phyloP scores from a whole-genome alignment of 768 basidiomycete genomes.

The Dacryopinax spathularia region DNA sequence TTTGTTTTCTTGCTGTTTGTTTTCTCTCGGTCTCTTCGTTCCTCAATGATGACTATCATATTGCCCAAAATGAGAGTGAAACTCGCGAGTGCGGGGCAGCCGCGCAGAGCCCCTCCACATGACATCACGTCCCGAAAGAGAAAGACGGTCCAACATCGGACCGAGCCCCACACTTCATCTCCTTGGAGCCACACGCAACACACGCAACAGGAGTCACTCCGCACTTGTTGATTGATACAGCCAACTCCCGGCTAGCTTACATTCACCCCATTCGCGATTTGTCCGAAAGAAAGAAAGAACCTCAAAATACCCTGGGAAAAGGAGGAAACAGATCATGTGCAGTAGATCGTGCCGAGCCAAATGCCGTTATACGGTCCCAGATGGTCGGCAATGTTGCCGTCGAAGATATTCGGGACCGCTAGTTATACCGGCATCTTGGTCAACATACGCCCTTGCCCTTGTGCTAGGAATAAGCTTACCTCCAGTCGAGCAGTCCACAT shows the following conservation, averaged over 20 bases:
- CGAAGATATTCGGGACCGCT: conserved; percentile 35
- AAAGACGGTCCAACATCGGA: background rate
- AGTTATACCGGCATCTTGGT: background rate
- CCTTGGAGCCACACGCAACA: no score
- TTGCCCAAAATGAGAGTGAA: background rate
- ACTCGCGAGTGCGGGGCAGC: background rate
- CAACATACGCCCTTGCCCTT: background rate
- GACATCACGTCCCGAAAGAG: background rate
- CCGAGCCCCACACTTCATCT: background rate
- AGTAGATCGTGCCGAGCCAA: conserved; percentile 12
- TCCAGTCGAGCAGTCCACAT: conserved; percentile 1
- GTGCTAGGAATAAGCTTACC: conserved; percentile 8
- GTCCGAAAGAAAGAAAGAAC: background rate
- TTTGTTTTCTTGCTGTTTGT: background rate
- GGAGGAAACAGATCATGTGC: background rate
- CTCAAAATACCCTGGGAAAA: background rate
- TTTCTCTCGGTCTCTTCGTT: background rate
- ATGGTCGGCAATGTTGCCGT: conserved; percentile 33
- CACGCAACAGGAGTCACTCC: no score
- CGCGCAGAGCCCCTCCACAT: no score
- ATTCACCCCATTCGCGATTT: no score
- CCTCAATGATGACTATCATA: conserved; percentile 2
- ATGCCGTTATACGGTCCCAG: conserved; percentile 30
- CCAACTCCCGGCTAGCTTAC: no score
- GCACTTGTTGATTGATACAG: no score